Percentiles rank a stretch among this genome's conserved stretches.
phyloP scores from a whole-genome alignment of 208 protist genomes.

The Trichomonas gallinae region DNA sequence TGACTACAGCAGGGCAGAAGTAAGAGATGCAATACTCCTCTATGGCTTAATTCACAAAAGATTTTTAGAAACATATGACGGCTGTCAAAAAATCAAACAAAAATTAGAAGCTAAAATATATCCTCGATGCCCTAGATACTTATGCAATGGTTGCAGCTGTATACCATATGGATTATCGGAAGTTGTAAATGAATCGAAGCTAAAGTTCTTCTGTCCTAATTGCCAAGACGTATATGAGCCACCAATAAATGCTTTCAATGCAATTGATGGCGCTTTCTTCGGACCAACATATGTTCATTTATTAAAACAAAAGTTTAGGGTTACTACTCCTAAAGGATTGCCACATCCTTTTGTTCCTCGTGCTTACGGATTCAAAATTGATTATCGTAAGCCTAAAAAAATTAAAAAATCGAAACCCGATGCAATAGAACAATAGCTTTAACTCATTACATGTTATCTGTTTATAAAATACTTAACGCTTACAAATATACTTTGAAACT shows the following conservation, averaged over 20 bases:
- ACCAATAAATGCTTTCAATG: background rate
- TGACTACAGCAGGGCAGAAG: background rate
- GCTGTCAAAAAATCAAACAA: background rate
- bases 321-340: background rate
- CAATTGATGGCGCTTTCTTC: slow-evolving; percentile 8
- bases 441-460: no score
- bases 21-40: background rate
- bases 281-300: background rate
- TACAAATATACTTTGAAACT: no score
- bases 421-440: no score
- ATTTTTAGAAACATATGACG: background rate
- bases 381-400: background rate
- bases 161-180: background rate
- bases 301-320: background rate
- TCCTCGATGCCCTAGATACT: background rate
- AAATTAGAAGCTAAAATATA: background rate
- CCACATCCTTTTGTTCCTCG: background rate
- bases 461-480: no score
- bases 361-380: background rate
- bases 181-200: no score
- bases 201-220: background rate
- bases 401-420: background rate
- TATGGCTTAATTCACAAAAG: background rate
- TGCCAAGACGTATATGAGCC: background rate
- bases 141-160: background rate